Percentiles rank a stretch among this genome's conserved stretches.
Conservation (phyloP, 768 basidiomycete genomes). For the Boletus vinaceobasis region DNA sequence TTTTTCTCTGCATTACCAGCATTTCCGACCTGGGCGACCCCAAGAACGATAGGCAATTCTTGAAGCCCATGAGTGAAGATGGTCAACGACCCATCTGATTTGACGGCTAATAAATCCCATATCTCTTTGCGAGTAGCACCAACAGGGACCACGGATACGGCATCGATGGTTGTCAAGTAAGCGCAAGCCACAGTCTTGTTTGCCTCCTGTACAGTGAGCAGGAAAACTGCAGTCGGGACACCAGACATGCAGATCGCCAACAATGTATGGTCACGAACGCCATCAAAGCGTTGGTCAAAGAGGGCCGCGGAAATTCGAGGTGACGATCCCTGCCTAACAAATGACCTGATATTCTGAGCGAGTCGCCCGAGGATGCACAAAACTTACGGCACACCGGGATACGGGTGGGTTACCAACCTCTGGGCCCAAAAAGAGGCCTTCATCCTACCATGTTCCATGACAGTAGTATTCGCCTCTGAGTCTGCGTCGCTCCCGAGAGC, state of each 20-base stretch:
- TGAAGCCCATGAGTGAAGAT: slow-evolving; percentile 61
- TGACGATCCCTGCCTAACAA: slow-evolving; percentile 13
- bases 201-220: slow-evolving; percentile 41
- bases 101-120: slow-evolving; percentile 67
- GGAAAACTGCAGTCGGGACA: slow-evolving; percentile 44
- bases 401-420: slow-evolving; percentile 47
- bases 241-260: slow-evolving; percentile 55
- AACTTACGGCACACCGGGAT: slow-evolving; percentile 51
- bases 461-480: slow-evolving; percentile 36
- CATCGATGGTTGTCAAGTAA: slow-evolving; percentile 39
- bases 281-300: slow-evolving; percentile 67
- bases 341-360: slow-evolving; percentile 1
- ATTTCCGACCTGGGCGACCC: slow-evolving; percentile 10
- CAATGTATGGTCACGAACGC: slow-evolving; percentile 46
- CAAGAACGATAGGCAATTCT: slow-evolving; percentile 39
- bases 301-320: slow-evolving; percentile 48
- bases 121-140: slow-evolving; percentile 60
- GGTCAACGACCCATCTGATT: slow-evolving; percentile 49
- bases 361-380: not conserved
- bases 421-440: slow-evolving; percentile 75
- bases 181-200: slow-evolving; percentile 41
- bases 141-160: slow-evolving; percentile 54
- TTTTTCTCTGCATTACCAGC: not conserved
- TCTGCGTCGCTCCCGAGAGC: slow-evolving; percentile 52
- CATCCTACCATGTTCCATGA: slow-evolving; percentile 62